Conservation (phyloP, 1,284 basidiomycete species). For the Pascua sp. region DNA sequence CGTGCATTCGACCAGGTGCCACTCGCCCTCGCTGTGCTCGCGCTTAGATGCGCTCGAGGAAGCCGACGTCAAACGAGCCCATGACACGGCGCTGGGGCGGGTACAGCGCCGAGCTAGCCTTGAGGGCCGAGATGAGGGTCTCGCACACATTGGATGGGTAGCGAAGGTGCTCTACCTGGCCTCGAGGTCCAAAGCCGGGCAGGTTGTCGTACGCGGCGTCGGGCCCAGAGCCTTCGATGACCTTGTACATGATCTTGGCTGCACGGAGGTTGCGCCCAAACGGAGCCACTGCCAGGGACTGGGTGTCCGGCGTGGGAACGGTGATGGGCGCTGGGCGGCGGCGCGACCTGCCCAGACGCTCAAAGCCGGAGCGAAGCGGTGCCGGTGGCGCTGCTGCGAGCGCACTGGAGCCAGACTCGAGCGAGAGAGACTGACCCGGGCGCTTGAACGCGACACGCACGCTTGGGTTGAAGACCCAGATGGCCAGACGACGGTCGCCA, state of each 20-base stretch:
- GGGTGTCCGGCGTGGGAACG: too few species aligned
- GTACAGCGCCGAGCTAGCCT: constrained; percentile 30
- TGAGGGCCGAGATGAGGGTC: constrained; percentile 25
- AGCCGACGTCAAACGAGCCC: constrained; percentile 39
- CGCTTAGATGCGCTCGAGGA: constrained; percentile 30
- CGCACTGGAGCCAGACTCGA: too few species aligned
- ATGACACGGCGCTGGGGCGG: constrained; percentile 30
- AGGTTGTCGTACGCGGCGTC: constrained; percentile 5
- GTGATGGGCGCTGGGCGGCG: too few species aligned
- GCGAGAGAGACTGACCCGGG: not conserved
- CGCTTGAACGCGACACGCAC: constrained; percentile 66
- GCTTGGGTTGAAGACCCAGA: constrained; percentile 87
- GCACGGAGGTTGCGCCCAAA: constrained; percentile 20
- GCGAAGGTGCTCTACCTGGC: constrained; percentile 34
- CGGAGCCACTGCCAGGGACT: too few species aligned
- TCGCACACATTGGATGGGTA: constrained; percentile 35
- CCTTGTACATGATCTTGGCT: constrained; percentile 39
- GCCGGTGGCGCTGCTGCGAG: too few species aligned
- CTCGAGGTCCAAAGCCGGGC: constrained; percentile 6
- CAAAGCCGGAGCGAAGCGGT: too few species aligned
- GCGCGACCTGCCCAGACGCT: too few species aligned
- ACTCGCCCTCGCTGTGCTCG: not conserved
- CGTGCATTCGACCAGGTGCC: not conserved
- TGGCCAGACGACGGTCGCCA: constrained; percentile 69
- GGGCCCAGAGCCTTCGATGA: constrained; percentile 11